phyloP scores from a whole-genome alignment of 176 grass and related monocot genomes.

The Aegilops tauschii region DNA sequence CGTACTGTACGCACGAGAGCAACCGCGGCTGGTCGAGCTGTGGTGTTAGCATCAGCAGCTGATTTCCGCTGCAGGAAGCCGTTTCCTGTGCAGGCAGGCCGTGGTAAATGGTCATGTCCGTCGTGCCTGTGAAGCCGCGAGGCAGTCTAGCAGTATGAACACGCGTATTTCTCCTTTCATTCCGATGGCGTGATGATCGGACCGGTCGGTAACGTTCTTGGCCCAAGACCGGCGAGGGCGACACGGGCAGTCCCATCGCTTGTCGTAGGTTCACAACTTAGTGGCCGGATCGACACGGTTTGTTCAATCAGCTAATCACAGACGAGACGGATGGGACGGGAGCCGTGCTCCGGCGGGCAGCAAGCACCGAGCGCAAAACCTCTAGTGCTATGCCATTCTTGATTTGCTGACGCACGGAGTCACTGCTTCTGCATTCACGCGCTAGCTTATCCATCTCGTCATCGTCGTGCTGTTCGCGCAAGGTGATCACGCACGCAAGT shows the following conservation, averaged over 20 bases:
- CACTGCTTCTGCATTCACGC: neutral
- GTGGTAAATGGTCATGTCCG: too few relatives aligned
- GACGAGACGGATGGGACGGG: neutral
- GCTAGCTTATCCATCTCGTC: neutral
- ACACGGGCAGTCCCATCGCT: neutral
- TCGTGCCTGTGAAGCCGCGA: too few relatives aligned
- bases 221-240: neutral
- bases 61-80: too few relatives aligned
- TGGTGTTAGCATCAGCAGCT: too few relatives aligned
- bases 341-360: conserved; percentile 21
- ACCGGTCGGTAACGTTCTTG: neutral
- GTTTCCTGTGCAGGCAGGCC: too few relatives aligned
- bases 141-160: too few relatives aligned
- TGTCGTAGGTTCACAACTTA: too few relatives aligned
- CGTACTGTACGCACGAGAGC: too few relatives aligned
- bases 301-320: neutral
- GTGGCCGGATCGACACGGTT: neutral
- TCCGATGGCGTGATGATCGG: neutral
- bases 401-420: neutral
- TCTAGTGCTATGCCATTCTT: too few relatives aligned
- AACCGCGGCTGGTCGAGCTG: too few relatives aligned
- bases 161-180: neutral
- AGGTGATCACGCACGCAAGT: too few relatives aligned
- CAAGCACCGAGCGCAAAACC: neutral
- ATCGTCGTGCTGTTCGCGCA: too few relatives aligned